Conservation (phyloP, 345 rosid species). For the Pistacia integerrima region DNA sequence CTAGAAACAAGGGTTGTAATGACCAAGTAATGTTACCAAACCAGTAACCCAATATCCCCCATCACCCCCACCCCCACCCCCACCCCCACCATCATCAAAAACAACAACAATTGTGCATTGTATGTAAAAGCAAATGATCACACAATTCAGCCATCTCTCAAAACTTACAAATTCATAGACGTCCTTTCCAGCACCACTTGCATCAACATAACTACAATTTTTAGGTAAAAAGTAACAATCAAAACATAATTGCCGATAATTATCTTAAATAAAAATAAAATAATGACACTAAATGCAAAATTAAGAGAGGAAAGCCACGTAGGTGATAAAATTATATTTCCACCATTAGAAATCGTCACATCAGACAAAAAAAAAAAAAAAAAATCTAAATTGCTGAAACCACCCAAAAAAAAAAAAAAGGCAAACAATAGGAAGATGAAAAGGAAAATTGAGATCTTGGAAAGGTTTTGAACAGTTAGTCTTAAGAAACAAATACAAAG, state of each 20-base stretch:
- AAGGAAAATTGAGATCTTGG: neutral
- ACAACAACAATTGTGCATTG: too few relatives aligned
- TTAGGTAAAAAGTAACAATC: conserved; percentile 18
- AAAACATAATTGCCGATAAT: conserved; percentile 5
- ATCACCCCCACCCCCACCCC: too few relatives aligned
- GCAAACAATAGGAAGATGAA: neutral
- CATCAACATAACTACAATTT: conserved; percentile 61
- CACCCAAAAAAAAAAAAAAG: neutral
- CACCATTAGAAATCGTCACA: neutral
- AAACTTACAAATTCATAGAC: conserved; percentile 74
- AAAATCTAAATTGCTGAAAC: neutral
- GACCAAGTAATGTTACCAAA: too few relatives aligned
- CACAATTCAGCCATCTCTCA: neutral
- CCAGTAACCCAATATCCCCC: too few relatives aligned
- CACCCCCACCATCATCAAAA: too few relatives aligned
- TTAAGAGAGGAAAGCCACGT: neutral
- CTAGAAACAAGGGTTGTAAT: too few relatives aligned
- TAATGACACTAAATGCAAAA: conserved; percentile 4
- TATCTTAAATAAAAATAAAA: neutral
- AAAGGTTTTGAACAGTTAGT: neutral
- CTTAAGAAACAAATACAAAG: neutral
- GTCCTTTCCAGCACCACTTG: conserved; percentile 75
- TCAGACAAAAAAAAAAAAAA: neutral
- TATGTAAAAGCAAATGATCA: neutral
- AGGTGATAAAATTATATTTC: neutral